A percentile compares a stretch with the other conserved stretches of the same genome.
phyloP scores from a whole-genome alignment of 768 basidiomycete species.

The Goffeauzyma gilvescens region DNA sequence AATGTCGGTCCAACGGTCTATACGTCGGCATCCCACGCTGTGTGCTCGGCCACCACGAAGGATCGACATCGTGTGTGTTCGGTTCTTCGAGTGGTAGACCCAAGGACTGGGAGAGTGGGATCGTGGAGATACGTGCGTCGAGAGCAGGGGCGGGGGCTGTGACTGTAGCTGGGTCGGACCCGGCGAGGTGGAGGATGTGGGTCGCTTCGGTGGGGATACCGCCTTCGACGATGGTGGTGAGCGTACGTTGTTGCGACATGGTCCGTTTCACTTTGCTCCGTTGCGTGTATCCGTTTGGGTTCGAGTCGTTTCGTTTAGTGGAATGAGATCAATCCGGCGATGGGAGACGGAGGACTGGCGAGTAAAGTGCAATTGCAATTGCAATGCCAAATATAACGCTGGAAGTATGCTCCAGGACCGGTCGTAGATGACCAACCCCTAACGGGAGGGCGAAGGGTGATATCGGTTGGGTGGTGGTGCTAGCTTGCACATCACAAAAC shows the following conservation, averaged over 20 bases:
- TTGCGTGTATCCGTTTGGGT: no score
- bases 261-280: no score
- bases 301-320: no score
- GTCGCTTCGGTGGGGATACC: conserved; percentile 2
- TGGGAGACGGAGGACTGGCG: no score
- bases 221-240: conserved; percentile 5
- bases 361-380: no score
- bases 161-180: background rate
- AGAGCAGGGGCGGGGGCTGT: background rate
- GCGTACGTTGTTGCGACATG: conserved; percentile 6
- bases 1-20: background rate
- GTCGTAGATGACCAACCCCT: no score
- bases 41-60: conserved; percentile 4
- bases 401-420: no score
- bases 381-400: no score
- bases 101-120: conserved; percentile 1
- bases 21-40: conserved; percentile 1
- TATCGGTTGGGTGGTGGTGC: no score
- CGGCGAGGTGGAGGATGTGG: conserved; percentile 5
- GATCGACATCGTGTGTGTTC: background rate
- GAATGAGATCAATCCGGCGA: no score
- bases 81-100: conserved; percentile 2
- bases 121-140: conserved; percentile 4
- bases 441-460: no score
- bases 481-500: no score